A percentile compares a stretch with the other conserved stretches of the same genome.
phyloP scores from a whole-genome alignment of 495 filamentous ascomycete species.

The Wilcoxina mikolae region DNA sequence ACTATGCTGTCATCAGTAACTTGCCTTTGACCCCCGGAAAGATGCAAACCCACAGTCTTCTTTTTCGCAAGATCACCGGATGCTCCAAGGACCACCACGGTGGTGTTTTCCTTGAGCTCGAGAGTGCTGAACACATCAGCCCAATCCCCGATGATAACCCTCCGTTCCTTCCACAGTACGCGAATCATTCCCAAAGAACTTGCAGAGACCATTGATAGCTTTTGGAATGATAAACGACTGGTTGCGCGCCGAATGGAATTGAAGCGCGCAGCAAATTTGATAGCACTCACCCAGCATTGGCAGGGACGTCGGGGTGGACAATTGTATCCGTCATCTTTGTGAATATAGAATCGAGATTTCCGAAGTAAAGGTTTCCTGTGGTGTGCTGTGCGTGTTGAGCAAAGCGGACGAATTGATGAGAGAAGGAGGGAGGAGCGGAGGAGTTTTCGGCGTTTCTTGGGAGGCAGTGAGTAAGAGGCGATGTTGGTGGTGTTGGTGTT shows the following conservation, averaged over 20 bases:
- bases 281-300: constrained; percentile 49
- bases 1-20: constrained; percentile 39
- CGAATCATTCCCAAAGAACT: no score
- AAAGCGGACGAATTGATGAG: neutral
- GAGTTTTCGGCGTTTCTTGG: neutral
- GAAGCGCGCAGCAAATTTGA: constrained; percentile 1
- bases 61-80: constrained; percentile 98
- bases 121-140: constrained; percentile 42
- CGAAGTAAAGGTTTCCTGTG: neutral
- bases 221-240: no score
- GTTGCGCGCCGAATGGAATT: neutral
- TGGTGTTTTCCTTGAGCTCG: constrained; percentile 96
- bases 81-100: constrained; percentile 92
- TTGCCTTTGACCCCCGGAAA: neutral
- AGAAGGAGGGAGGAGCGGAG: neutral
- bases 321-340: constrained; percentile 48
- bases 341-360: neutral
- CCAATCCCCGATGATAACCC: neutral
- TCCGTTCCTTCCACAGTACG: no score
- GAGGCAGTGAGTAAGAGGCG: neutral
- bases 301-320: constrained; percentile 45
- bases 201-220: no score
- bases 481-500: constrained; percentile 1
- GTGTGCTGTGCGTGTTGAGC: no score
- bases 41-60: constrained; percentile 66